These are phyloP conservation scores for Hymenoscyphus infarciens DNA, from an alignment of 2,329 filamentous ascomycete genomes.

Conservation along the genomic window DNA sequence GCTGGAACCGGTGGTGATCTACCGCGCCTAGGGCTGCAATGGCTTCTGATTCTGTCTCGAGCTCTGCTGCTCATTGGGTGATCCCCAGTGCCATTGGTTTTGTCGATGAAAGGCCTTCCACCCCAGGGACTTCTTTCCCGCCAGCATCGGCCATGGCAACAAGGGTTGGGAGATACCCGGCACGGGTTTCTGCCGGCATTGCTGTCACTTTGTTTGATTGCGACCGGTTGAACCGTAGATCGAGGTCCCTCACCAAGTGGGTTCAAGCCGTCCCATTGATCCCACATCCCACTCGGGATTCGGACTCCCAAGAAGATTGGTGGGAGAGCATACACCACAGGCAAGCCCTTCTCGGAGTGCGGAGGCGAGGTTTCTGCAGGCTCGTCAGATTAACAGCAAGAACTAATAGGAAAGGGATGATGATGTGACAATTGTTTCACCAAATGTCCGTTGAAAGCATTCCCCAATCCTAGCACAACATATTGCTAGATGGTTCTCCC, in stretches of 20 bases:
- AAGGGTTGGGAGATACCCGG: no score
- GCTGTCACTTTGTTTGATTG: slow-evolving; percentile 4
- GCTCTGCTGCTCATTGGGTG: neutral
- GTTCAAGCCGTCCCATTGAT: slow-evolving; percentile 12
- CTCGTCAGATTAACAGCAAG: neutral
- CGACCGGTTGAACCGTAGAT: slow-evolving; percentile 2
- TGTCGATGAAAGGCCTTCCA: neutral
- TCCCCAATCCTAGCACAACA: neutral
- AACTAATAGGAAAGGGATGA: neutral
- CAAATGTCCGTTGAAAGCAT: no score
- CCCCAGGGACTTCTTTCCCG: neutral
- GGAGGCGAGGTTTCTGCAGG: neutral
- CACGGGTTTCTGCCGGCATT: slow-evolving; percentile 2
- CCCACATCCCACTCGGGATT: neutral
- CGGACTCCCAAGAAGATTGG: neutral
- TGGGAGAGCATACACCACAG: no score
- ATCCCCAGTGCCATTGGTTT: neutral
- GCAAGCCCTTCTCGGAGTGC: neutral
- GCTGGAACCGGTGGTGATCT: neutral
- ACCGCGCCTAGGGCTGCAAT: neutral
- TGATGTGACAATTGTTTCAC: neutral
- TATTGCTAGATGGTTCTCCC: neutral
- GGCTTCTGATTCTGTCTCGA: neutral
- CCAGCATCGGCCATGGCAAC: neutral
- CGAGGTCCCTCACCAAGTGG: slow-evolving; percentile 6